Evolutionary conservation across 2,329 filamentous ascomycete genomes (phyloP).

Genomic region (Celoporthe dispersa): DNA sequence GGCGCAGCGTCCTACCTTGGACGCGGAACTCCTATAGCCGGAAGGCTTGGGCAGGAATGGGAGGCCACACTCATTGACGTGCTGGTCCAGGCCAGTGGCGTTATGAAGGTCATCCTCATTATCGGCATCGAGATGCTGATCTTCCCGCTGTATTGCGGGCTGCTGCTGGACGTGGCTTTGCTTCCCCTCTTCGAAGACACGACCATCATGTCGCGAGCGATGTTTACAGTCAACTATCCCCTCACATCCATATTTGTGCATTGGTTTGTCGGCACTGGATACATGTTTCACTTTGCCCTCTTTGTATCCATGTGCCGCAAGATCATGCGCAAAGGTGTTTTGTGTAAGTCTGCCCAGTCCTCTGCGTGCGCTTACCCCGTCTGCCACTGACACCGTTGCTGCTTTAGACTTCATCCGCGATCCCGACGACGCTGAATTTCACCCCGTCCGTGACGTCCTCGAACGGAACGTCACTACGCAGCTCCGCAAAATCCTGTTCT

Average conservation of each 20-base stretch:
- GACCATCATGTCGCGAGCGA: slow-evolving; percentile 74
- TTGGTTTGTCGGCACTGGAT: slow-evolving; percentile 98
- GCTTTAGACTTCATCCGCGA: slow-evolving; percentile 88
- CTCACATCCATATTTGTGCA: slow-evolving; percentile 94
- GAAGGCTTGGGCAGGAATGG: slow-evolving; percentile 61
- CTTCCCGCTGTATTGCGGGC: slow-evolving; percentile 93
- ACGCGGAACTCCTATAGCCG: slow-evolving; percentile 70
- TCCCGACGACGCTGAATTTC: slow-evolving; percentile 96
- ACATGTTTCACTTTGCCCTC: slow-evolving; percentile 99
- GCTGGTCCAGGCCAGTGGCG: slow-evolving; percentile 90
- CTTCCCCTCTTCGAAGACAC: slow-evolving; percentile 86
- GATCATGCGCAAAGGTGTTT: slow-evolving; percentile 91
- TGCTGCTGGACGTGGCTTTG: slow-evolving; percentile 85
- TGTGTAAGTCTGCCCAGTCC: slow-evolving; percentile 65
- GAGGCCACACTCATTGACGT: slow-evolving; percentile 82
- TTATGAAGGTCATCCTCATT: slow-evolving; percentile 96
- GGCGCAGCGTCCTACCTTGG: slow-evolving; percentile 80
- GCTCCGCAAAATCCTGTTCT: slow-evolving; percentile 94
- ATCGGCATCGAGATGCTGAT: slow-evolving; percentile 99
- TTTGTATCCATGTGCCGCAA: slow-evolving; percentile 99
- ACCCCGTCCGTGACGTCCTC: slow-evolving; percentile 94
- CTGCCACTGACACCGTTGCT: slow-evolving; percentile 38
- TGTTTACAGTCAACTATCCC: slow-evolving; percentile 79
- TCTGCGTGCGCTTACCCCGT: neutral
- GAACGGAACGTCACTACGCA: slow-evolving; percentile 92